Evolutionary conservation across 768 basidiomycete genomes (phyloP), one percentile per base, ranked within the genome.

Genomic region (Lactarius akahatsu): DNA sequence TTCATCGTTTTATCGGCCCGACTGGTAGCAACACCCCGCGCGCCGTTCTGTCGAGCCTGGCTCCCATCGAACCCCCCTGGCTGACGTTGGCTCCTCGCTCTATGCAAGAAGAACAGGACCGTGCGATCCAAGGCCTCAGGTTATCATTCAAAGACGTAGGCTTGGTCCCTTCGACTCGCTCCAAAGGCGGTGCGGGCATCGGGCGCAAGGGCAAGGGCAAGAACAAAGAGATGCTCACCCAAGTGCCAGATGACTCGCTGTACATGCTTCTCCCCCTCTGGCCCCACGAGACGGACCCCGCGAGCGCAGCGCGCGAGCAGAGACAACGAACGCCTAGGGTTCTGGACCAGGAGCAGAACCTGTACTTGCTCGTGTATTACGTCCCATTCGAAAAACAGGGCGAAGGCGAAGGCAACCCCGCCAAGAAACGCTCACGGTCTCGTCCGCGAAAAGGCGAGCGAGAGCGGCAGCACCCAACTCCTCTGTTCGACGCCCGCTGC

Each of bases 211-310:
- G 66, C 16, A 65, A 61, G 50, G 59, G 36, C 18, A 70, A 61
- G 57, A 62, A 67, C 30, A 67, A 71, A 56, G 68, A 84, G 64
- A 79, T 89, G 68, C 84, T 91, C 63, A 80, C 83, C 41, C 79
- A 84, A 38, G 80, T 93, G 43, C 88, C 88, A 0, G 76, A 82
- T 7, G 90, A 92, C 20, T 84, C 85, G 28, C 78, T 92, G 62
- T 91, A 88, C 74, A 93, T 94, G 92, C 81, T 92, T 30, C 79
- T 94, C n/a, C 92, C 92, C 18, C 80, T 94, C 23, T 94, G 91
- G 91, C 86, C 89, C 11, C 84, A 86, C 18, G 88, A 90, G 70
- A 90, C 85, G 1, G 90, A 90, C 74, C 72, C 82, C 0, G 71
- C 41, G 30, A 71, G 73, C 61, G 68, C 72, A 15, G 62, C 69